Base-by-base conservation (phyloP, 2,329 filamentous ascomycete species). In the Torrubiella hemipterigena region DNA sequence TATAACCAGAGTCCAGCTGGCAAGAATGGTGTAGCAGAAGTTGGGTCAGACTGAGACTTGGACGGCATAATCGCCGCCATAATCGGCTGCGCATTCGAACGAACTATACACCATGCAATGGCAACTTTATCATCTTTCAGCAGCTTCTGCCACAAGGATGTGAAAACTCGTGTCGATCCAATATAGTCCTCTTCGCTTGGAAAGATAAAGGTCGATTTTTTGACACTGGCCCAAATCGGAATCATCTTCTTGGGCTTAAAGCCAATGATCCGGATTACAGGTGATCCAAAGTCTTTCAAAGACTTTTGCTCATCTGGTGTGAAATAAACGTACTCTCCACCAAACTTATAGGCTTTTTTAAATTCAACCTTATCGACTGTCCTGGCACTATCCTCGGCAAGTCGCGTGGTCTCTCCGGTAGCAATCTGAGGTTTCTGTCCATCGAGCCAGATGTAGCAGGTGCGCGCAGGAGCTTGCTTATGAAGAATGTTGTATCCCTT, bases 301-400 rank as follows among this genome's bases (percentile, higher is more conserved):
- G 69, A 61, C 35, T 78, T 79, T 37, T 89, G 75, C 51, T 98
- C 89, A 20, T 95, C 86, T 1, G 77, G 70, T 0, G 77, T 77
- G 51, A 98, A 98, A 29, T 80, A 71, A 28, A 98, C 74, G 29
- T 85, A 85, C 42, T 93, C 84, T 23, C 85, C 87, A 10, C 89
- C 91, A 48, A 96, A 96, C 46, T 91, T 95, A 64, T 91, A 98
- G 0, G 89, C 91, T 54, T 91, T 95, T 36, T 81, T 81, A 14
- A 93, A 72, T 46, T 96, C 86, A 4, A 59, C 60, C 43, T 87
- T 87, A 39, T 93, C 79, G 1, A 96, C 75, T 0, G 75, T 73
- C 22, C 77, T 69, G 3, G 79, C 73, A 13, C 77, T 86, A 43
- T 93, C 84, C 38, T 85, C 81, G 4, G 84, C 79, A 33, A 87